These are phyloP conservation scores for Alternaria sp. DNA, from an alignment of 2,329 filamentous ascomycete genomes.

Conservation along the genomic window DNA sequence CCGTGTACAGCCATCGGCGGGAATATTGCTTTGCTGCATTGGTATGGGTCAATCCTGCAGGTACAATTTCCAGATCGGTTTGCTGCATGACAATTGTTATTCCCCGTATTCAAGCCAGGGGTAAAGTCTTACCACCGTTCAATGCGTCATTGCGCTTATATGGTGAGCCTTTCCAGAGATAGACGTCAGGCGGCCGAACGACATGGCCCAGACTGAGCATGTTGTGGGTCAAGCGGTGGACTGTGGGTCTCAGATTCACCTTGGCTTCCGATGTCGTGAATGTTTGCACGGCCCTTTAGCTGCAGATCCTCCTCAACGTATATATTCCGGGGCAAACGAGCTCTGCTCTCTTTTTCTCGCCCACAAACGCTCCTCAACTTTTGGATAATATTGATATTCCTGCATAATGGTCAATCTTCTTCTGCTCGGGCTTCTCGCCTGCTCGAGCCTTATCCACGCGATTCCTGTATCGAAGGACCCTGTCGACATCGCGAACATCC, in stretches of 20 bases:
- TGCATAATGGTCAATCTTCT: slow-evolving; percentile 30
- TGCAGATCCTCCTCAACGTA: slow-evolving; percentile 2
- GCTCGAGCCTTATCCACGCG: slow-evolving; percentile 26
- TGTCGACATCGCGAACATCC: slow-evolving; percentile 14
- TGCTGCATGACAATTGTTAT: slow-evolving; percentile 13
- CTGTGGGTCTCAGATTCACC: slow-evolving; percentile 15
- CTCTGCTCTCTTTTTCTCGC: slow-evolving; percentile 1
- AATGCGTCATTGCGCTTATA: slow-evolving; percentile 13
- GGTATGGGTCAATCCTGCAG: slow-evolving; percentile 5
- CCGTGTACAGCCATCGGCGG: not conserved
- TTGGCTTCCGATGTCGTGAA: slow-evolving; percentile 11
- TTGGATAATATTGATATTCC: slow-evolving; percentile 11
- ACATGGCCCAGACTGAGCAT: slow-evolving; percentile 2
- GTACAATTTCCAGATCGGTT: slow-evolving; percentile 9
- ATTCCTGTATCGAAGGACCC: slow-evolving; percentile 21
- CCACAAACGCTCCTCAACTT: slow-evolving; percentile 6
- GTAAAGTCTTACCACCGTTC: not conserved
- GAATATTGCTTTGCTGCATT: slow-evolving; percentile 5
- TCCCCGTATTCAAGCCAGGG: not conserved
- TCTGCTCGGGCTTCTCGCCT: slow-evolving; percentile 30
- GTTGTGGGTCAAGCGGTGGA: slow-evolving; percentile 25
- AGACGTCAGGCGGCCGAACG: slow-evolving; percentile 15
- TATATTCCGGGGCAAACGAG: slow-evolving; percentile 17
- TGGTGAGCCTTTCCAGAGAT: slow-evolving; percentile 1
- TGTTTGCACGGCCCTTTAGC: slow-evolving; percentile 5